Percentiles rank a stretch among this genome's conserved stretches.
These are phyloP conservation scores for Penicillium frequentans DNA, from an alignment of 2,329 filamentous ascomycete genomes.

Conservation along the genomic window DNA sequence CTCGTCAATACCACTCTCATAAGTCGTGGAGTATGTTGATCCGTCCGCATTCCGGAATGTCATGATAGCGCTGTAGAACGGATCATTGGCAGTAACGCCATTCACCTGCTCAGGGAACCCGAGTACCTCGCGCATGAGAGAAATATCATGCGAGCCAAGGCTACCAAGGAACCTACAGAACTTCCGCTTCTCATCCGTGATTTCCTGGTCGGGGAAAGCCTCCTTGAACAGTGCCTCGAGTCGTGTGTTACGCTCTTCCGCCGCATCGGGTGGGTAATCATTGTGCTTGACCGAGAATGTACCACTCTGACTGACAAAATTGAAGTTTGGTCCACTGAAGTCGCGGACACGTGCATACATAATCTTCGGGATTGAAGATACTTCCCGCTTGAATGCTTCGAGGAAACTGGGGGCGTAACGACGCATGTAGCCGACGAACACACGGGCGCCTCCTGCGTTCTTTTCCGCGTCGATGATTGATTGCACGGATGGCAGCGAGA, in stretches of 20 bases:
- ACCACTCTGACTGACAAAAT: slow-evolving; percentile 16
- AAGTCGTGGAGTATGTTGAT: slow-evolving; percentile 12
- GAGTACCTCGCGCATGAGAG: slow-evolving; percentile 18
- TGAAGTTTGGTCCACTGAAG: slow-evolving; percentile 16
- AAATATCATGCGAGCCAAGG: slow-evolving; percentile 17
- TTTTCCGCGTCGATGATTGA: slow-evolving; percentile 14
- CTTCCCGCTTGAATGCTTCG: slow-evolving; percentile 16
- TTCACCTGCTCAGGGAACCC: slow-evolving; percentile 11
- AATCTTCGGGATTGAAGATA: slow-evolving; percentile 12
- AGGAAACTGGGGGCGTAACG: slow-evolving; percentile 17
- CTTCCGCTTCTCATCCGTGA: slow-evolving; percentile 15
- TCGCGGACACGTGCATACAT: slow-evolving; percentile 19
- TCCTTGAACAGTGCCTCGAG: slow-evolving; percentile 12
- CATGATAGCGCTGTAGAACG: slow-evolving; percentile 19
- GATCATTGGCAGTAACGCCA: slow-evolving; percentile 14
- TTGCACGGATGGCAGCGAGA: slow-evolving; percentile 10
- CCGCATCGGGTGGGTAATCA: slow-evolving; percentile 9
- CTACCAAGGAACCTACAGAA: slow-evolving; percentile 20
- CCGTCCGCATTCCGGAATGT: slow-evolving; percentile 14
- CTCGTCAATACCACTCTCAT: slow-evolving; percentile 19
- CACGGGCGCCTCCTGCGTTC: slow-evolving; percentile 12
- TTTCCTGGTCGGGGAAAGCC: slow-evolving; percentile 11
- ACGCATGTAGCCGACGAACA: slow-evolving; percentile 22
- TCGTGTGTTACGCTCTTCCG: slow-evolving; percentile 10
- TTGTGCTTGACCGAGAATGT: slow-evolving; percentile 14